phyloP scores from a whole-genome alignment of 164 flowering plant genomes.

The Warburgia ugandensis region DNA sequence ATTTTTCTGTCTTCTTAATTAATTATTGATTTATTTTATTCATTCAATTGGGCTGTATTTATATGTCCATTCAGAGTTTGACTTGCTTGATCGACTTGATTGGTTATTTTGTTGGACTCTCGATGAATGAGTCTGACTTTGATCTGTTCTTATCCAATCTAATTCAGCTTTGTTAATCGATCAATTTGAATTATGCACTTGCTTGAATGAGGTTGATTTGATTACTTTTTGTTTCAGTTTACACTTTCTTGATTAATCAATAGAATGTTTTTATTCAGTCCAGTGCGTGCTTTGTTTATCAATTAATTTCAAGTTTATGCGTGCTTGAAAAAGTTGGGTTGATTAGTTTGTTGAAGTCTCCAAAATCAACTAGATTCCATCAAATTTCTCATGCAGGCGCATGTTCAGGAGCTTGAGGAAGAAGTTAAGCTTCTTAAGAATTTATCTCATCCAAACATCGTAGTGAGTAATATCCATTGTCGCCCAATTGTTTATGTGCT shows the following conservation, averaged over 20 bases:
- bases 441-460: constrained; percentile 89
- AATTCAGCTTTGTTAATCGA: no score
- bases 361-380: neutral
- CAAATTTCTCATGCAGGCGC: constrained; percentile 39
- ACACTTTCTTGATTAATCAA: no score
- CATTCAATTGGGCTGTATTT: neutral
- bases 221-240: no score
- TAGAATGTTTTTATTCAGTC: no score
- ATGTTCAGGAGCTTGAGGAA: constrained; percentile 85
- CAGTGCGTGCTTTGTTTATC: no score
- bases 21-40: neutral
- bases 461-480: constrained; percentile 44
- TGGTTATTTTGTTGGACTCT: neutral
- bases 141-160: no score
- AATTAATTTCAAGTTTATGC: no score
- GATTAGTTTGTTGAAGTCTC: neutral
- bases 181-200: no score
- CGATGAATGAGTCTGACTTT: neutral
- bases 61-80: neutral
- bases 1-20: neutral
- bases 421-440: constrained; percentile 91
- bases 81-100: neutral
- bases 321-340: neutral
- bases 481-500: neutral
- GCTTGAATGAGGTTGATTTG: no score